Evolutionary conservation across 192 early-diverging fungal genomes (phyloP).

Genomic region (Linnemannia elongata): DNA sequence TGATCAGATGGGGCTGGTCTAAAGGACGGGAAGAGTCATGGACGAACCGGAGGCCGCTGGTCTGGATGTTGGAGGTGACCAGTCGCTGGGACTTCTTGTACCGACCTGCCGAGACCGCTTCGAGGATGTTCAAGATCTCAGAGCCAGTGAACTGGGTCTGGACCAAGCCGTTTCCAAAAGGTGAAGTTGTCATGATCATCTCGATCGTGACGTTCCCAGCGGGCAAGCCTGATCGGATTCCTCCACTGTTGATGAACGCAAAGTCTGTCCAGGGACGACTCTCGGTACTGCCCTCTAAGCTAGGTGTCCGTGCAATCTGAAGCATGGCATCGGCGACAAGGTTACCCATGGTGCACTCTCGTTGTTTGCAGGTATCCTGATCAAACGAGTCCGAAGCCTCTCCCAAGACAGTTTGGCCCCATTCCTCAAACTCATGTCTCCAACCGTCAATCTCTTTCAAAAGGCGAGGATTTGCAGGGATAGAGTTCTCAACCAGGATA

Average conservation of each 20-base stretch:
- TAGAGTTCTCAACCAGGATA: constrained; percentile 67
- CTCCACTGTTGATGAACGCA: constrained; percentile 74
- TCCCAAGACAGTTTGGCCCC: constrained; percentile 61
- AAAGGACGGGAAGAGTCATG: constrained; percentile 46
- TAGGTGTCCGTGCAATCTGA: constrained; percentile 33
- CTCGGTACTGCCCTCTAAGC: background rate
- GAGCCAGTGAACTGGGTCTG: constrained; percentile 64
- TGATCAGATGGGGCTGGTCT: constrained; percentile 11
- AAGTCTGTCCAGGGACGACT: constrained; percentile 55
- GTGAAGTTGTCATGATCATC: constrained; percentile 69
- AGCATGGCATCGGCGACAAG: constrained; percentile 77
- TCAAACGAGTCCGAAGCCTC: constrained; percentile 58
- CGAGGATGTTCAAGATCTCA: constrained; percentile 66
- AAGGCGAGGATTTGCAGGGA: constrained; percentile 63
- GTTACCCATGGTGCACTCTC: constrained; percentile 75
- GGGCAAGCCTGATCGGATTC: constrained; percentile 69
- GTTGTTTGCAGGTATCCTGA: constrained; percentile 52
- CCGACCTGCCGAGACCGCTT: constrained; percentile 54
- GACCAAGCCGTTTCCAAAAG: constrained; percentile 74
- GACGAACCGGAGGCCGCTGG: constrained; percentile 67
- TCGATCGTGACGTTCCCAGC: constrained; percentile 70
- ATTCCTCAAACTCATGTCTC: constrained; percentile 64
- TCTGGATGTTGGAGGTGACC: constrained; percentile 71
- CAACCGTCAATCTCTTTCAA: constrained; percentile 56
- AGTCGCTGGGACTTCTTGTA: constrained; percentile 45